These are phyloP conservation scores for Exophiala dermatitidis DNA, from an alignment of 2,329 filamentous ascomycete species.

Conservation along the genomic window DNA sequence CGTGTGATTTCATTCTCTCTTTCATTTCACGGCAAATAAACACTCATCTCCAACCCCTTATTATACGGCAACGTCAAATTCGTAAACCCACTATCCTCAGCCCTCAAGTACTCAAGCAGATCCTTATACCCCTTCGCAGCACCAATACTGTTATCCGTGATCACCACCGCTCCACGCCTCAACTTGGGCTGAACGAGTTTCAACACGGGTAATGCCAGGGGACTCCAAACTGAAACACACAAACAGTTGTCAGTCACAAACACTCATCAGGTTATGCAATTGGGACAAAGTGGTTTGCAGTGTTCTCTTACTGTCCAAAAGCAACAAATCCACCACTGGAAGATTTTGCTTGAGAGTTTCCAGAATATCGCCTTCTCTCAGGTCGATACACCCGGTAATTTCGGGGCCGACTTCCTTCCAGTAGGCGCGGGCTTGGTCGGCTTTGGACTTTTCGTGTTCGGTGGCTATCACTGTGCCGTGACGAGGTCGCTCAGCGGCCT, in stretches of 20 bases:
- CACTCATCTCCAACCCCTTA: conserved; percentile 43
- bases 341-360: conserved; percentile 34
- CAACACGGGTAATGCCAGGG: conserved; percentile 35
- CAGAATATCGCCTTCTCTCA: conserved; percentile 36
- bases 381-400: conserved; percentile 32
- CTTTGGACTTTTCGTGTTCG: conserved; percentile 35
- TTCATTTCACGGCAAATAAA: conserved; percentile 28
- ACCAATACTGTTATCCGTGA: conserved; percentile 35
- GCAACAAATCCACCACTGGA: conserved; percentile 32
- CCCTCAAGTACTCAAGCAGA: conserved; percentile 27
- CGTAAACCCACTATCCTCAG: conserved; percentile 44
- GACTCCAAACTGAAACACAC: conserved; percentile 33
- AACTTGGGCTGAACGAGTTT: conserved; percentile 33
- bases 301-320: conserved; percentile 29
- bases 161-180: conserved; percentile 32
- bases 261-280: too few relatives aligned
- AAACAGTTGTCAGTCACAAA: not conserved
- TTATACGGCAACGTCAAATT: conserved; percentile 44
- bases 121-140: conserved; percentile 31
- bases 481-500: conserved; percentile 13
- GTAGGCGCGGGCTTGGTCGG: conserved; percentile 29
- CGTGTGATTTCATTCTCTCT: not conserved
- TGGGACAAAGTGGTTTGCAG: not conserved
- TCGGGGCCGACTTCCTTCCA: conserved; percentile 33
- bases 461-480: conserved; percentile 33